Conservation (phyloP, 176 grass and related monocot genomes). For the Rhipidocladum racemiflorum region DNA sequence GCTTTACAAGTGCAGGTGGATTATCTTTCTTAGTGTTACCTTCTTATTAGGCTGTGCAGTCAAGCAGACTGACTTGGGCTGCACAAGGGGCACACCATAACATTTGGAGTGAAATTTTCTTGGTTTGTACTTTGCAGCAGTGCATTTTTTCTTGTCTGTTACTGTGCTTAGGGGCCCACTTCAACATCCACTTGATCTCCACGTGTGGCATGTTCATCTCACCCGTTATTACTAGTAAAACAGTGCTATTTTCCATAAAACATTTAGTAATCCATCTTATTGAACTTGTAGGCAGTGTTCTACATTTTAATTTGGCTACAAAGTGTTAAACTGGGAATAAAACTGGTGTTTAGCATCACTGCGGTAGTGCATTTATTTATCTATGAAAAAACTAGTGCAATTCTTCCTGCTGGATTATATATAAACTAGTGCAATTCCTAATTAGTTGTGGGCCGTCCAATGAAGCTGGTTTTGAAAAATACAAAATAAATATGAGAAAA, state of each 20-base stretch:
- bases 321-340: background rate
- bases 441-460: no score
- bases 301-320: background rate
- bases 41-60: background rate
- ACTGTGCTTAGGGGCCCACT: background rate
- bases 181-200: background rate
- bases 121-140: background rate
- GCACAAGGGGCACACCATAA: background rate
- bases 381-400: background rate
- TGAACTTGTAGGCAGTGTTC: background rate
- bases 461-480: no score
- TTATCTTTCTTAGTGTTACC: no score
- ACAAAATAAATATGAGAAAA: no score
- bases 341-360: background rate
- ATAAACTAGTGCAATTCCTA: no score
- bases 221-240: background rate
- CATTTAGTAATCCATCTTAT: background rate
- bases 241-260: background rate
- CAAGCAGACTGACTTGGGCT: background rate
- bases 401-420: background rate
- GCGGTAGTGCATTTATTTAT: background rate
- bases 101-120: conserved; percentile 8
- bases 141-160: background rate
- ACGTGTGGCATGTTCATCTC: background rate
- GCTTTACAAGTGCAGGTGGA: no score